Evolutionary conservation across 1,139 yeast genomes (phyloP).

Genomic region (Nakaseomyces nivariensis): DNA sequence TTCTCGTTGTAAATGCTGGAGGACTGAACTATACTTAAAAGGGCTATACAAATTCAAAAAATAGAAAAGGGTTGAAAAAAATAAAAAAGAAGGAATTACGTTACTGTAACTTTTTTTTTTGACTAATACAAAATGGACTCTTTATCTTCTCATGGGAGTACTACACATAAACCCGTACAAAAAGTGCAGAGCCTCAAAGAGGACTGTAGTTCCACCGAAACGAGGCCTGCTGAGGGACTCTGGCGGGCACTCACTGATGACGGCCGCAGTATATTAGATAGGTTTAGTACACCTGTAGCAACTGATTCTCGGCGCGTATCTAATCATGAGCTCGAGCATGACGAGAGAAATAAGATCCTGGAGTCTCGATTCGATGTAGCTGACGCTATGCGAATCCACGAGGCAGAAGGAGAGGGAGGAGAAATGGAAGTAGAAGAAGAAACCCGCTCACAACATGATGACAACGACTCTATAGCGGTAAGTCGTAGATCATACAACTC

Average conservation of each 20-base stretch:
- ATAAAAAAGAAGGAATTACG: too few relatives aligned
- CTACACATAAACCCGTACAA: background rate
- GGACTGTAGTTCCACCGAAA: background rate
- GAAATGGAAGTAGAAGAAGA: slow-evolving; percentile 2
- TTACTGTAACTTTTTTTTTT: too few relatives aligned
- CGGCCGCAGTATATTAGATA: background rate
- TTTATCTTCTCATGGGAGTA: background rate
- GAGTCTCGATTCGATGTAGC: slow-evolving; percentile 23
- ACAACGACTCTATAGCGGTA: background rate
- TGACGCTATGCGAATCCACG: slow-evolving; percentile 23
- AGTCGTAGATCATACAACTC: background rate
- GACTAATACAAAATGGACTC: background rate
- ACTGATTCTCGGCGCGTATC: background rate
- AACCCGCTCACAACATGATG: background rate
- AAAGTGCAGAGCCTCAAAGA: background rate
- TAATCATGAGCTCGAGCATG: background rate
- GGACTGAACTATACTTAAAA: too few relatives aligned
- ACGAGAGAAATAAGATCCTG: slow-evolving; percentile 12
- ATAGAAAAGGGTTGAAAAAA: too few relatives aligned
- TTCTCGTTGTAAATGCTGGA: too few relatives aligned
- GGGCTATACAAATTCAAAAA: too few relatives aligned
- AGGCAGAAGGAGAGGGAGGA: slow-evolving; percentile 12
- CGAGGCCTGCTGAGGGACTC: background rate
- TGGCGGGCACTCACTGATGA: slow-evolving; percentile 1
- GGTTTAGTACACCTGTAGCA: background rate